A percentile compares a stretch with the other conserved stretches of the same genome.
Conservation (phyloP, 2,329 filamentous ascomycete genomes). For the Cercospora zeina region DNA sequence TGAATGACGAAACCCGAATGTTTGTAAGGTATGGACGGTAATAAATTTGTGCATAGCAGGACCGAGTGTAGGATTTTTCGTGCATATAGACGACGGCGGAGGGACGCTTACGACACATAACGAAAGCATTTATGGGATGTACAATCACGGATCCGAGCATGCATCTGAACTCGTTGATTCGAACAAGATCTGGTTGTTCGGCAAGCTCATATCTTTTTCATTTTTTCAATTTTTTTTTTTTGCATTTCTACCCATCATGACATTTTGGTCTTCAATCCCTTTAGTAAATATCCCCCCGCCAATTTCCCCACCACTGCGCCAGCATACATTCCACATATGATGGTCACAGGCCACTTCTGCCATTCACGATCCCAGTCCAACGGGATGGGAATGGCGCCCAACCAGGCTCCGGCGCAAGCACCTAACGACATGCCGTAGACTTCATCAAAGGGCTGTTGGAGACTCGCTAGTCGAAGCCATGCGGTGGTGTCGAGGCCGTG, state of each 20-base stretch:
- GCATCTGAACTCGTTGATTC: not conserved
- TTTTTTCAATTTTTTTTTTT: not conserved
- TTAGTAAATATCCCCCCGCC: constrained; percentile 54
- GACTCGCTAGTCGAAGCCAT: constrained; percentile 70
- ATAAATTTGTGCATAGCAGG: not conserved
- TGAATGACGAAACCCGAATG: not conserved
- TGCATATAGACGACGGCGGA: constrained; percentile 1
- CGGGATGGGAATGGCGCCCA: constrained; percentile 91
- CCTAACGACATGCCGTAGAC: constrained; percentile 82
- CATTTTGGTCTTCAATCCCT: constrained; percentile 48
- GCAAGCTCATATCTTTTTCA: not conserved
- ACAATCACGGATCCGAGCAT: not conserved
- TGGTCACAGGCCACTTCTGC: constrained; percentile 96
- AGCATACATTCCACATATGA: constrained; percentile 76
- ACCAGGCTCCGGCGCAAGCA: constrained; percentile 77
- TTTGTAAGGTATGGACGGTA: not conserved
- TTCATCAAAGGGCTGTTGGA: constrained; percentile 75
- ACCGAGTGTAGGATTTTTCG: not conserved
- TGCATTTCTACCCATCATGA: constrained; percentile 9
- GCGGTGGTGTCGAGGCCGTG: constrained; percentile 72
- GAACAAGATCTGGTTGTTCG: not conserved
- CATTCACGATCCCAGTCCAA: constrained; percentile 98
- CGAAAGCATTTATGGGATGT: not conserved
- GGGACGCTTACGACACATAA: not conserved
- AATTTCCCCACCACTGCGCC: constrained; percentile 73